Conservation (phyloP, 257 asterid genomes). For the Lycium barbarum region DNA sequence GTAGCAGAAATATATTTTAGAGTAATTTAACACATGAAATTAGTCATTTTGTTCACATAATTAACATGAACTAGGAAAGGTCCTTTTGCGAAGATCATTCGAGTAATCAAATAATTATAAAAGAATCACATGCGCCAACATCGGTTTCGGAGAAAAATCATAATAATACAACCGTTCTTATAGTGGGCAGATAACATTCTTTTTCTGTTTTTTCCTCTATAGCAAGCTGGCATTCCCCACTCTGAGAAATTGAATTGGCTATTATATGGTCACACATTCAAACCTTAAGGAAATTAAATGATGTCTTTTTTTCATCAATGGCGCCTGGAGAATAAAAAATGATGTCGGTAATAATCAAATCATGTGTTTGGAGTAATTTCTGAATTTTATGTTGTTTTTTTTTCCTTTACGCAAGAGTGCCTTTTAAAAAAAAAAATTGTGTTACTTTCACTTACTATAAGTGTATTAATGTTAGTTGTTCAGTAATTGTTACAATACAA, state of each 20-base stretch:
- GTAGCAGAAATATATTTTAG: background rate
- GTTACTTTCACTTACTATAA: no score
- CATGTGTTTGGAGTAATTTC: background rate
- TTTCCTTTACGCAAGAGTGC: background rate
- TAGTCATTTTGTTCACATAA: background rate
- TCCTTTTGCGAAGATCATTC: background rate
- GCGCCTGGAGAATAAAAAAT: background rate
- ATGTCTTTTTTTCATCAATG: background rate
- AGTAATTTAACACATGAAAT: background rate
- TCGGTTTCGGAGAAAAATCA: background rate
- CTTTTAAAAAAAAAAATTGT: no score
- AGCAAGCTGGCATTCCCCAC: background rate
- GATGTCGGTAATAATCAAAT: background rate
- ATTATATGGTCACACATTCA: background rate
- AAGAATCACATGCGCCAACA: background rate
- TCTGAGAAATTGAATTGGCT: background rate
- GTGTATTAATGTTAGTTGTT: no score
- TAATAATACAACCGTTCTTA: background rate
- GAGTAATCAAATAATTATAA: background rate
- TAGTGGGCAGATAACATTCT: background rate
- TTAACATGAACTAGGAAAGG: background rate
- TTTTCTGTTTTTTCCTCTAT: background rate
- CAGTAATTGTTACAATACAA: no score
- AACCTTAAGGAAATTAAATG: background rate
- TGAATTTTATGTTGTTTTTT: background rate